Percentiles rank a stretch among this genome's conserved stretches.
These are phyloP conservation scores for Ochetophila trinervis DNA, from an alignment of 306 rosid genomes.

Conservation along the genomic window DNA sequence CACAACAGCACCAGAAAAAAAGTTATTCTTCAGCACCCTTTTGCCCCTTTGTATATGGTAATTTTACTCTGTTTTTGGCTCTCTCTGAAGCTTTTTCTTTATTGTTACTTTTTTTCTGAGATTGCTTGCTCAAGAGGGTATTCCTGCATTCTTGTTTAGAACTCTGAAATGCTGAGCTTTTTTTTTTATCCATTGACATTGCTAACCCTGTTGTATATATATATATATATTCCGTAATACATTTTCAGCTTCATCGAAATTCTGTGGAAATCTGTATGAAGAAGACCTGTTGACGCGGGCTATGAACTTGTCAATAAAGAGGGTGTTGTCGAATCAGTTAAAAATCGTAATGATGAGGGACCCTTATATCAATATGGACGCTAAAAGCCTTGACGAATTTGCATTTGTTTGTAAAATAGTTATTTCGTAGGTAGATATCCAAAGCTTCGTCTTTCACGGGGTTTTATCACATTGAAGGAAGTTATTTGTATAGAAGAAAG, in stretches of 20 bases:
- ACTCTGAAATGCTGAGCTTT: not conserved
- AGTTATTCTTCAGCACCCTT: slow-evolving; percentile 31
- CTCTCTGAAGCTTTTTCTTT: not conserved
- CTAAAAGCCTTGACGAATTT: slow-evolving; percentile 23
- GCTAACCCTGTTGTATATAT: slow-evolving; percentile 17
- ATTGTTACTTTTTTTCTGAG: slow-evolving; percentile 8
- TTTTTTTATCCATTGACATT: slow-evolving; percentile 1
- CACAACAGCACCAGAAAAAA: slow-evolving; percentile 7
- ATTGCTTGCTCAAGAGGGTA: slow-evolving; percentile 54
- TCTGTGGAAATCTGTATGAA: slow-evolving; percentile 22
- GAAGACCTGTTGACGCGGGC: slow-evolving; percentile 29
- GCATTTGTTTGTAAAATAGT: slow-evolving; percentile 35
- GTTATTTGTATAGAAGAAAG: slow-evolving; percentile 20
- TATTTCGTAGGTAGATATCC: slow-evolving; percentile 44
- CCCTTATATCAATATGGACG: slow-evolving; percentile 32
- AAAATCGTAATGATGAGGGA: slow-evolving; percentile 53
- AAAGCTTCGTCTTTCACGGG: slow-evolving; percentile 12
- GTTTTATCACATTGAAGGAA: slow-evolving; percentile 37
- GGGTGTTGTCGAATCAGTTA: slow-evolving; percentile 38
- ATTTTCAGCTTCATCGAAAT: slow-evolving; percentile 45
- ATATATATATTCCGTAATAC: slow-evolving; percentile 15
- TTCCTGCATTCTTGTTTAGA: slow-evolving; percentile 32
- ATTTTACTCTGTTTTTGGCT: slow-evolving; percentile 16
- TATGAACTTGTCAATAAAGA: slow-evolving; percentile 38
- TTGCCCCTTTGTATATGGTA: slow-evolving; percentile 48